Conservation (phyloP, 805 yeast genomes). For the Lachancea nothofagi region DNA sequence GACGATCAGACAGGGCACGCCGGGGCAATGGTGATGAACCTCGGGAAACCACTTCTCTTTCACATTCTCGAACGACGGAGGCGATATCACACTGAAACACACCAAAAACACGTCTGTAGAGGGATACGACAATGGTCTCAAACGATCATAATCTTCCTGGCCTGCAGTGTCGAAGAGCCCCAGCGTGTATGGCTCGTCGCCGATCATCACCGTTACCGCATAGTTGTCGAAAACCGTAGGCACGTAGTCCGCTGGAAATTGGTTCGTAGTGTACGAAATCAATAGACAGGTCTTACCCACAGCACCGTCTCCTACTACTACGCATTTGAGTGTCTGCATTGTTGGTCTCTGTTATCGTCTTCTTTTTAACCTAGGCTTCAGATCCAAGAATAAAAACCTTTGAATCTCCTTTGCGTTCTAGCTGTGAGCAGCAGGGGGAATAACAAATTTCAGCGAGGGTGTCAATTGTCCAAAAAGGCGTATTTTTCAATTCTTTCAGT, state of each 20-base stretch:
- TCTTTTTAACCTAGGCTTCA: conserved; percentile 1
- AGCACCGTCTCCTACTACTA: conserved; percentile 99
- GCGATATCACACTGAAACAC: conserved; percentile 94
- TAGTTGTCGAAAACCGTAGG: conserved; percentile 98
- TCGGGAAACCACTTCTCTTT: conserved; percentile 99
- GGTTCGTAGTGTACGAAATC: conserved; percentile 93
- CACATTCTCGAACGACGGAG: conserved; percentile 95
- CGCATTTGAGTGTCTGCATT: conserved; percentile 77
- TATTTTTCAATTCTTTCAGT: too few relatives aligned
- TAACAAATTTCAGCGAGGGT: too few relatives aligned
- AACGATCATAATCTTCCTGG: conserved; percentile 96
- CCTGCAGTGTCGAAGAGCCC: conserved; percentile 99
- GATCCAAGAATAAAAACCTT: background rate
- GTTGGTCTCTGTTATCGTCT: conserved; percentile 10
- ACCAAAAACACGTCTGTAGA: conserved; percentile 95
- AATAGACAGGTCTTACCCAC: conserved; percentile 96
- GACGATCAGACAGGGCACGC: conserved; percentile 93
- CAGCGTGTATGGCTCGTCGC: conserved; percentile 95
- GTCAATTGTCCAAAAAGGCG: too few relatives aligned
- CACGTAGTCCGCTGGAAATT: conserved; percentile 96
- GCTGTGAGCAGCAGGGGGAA: too few relatives aligned
- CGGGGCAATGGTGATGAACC: conserved; percentile 97
- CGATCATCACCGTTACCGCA: conserved; percentile 92
- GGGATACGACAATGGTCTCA: conserved; percentile 94
- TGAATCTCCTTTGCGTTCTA: background rate